Evolutionary conservation across 2,329 filamentous ascomycete species (phyloP), one percentile per base, ranked within the genome.

Genomic region (Cordyceps javanica): DNA sequence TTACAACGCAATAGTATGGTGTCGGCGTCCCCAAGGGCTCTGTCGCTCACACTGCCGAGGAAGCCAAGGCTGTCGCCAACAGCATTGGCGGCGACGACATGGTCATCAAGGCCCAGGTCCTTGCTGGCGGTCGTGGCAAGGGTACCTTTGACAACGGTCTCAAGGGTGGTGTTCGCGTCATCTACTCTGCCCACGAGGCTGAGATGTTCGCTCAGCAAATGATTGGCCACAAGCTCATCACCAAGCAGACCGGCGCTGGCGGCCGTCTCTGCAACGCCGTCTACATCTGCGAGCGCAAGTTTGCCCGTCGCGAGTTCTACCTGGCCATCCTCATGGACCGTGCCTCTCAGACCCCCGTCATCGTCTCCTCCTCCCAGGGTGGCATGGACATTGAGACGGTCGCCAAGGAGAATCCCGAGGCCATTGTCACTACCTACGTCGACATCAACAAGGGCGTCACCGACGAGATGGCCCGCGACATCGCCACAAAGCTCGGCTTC

Each of bases 211-310:
- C 94, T 67, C 85, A 93, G 67, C 92, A 99, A 82, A 99, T 99
- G 94, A 97, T 99, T 77, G 94, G 94, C 72, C 93, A 99, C 81
- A 97, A 97, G 79, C 91, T 99, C 77, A 85, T 99, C 78, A 99
- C 94, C 76, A 99, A 99, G 86, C 94, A 99, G 82, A 99, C 94
- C 60, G 94, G 94, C 74, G 90, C 93, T 67, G 84, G 77, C 67
- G 94, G 94, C 72, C 91, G 94, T 74, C 85, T 96, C 73, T 99
- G 94, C 85, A 97, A 90, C 77, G 85, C 92, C 63, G 94, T 99
- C 73, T 97, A 96, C 82, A 97, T 99, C 73, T 96, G 93, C 79
- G 94, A 99, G 84, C 92, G 94, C 83, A 99, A 99, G 82, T 99
- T 97, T 72, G 94, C 94, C 68, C 91, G 94, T 66, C 89, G 94